Base-by-base conservation (phyloP, 176 grass and related monocot species). In the Metroxylon sagu region DNA sequence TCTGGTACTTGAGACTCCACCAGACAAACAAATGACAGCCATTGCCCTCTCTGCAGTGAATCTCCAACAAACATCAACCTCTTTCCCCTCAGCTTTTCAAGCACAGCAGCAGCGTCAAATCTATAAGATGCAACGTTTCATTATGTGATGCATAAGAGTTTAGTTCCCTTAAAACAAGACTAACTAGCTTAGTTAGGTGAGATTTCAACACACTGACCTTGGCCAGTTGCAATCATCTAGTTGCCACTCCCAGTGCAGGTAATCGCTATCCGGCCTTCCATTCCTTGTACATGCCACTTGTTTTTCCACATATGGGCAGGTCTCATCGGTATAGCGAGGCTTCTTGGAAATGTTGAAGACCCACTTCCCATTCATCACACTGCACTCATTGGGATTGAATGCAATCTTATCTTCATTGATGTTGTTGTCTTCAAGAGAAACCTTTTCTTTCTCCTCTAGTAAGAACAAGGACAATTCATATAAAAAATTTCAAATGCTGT, bases 31-130 rank as follows among this genome's bases (percentile, higher is more conserved):
- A 89, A 74, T 14, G 85, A 95, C 7, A 74, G 57, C 81, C 81
- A 89, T 75, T 89, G 89, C 0, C 64, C 81, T 80, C 83, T 81
- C 52, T 72, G 81, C 56, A 89, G 65, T n/a, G 85, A 89, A 80
- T 95, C 89, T n/a, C 89, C 81, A 0, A 85, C 89, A 65, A 95
- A 95, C 81, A 95, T 77, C 56, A 89, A 26, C 64, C 81, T 75
- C 69, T 89, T 95, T 27, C 75, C 81, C 43, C 81, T 86, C n/a
- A 95, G 75, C 78, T 82, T 82, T 65, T 82, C 72, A 19, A 88
- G 81, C 78, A 77, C 67, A 18, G 29, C 39, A 31, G 3, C 16
- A 2, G 75, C 35, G 12, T 43, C 35, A 43, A 43, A 43, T 43
- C 35, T 43, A 43, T 43, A 10, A 43, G 35, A 43, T 3, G 0